Conservation (phyloP, 768 basidiomycete genomes). For the Boletus rubropictus region DNA sequence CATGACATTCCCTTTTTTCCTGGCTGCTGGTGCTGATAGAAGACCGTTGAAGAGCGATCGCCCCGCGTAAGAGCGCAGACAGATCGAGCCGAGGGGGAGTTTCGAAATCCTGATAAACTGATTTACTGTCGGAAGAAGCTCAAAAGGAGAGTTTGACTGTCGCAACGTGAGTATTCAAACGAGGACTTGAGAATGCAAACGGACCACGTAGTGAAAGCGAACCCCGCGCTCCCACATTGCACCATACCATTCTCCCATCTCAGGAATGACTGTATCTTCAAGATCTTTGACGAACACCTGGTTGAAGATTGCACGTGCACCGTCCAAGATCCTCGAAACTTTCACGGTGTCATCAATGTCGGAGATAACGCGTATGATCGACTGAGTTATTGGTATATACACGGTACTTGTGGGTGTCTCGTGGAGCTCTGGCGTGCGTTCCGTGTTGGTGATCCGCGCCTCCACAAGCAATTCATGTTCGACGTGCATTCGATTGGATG, state of each 20-base stretch:
- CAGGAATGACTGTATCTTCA: constrained; percentile 71
- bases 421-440: constrained; percentile 40
- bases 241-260: constrained; percentile 77
- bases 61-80: constrained; percentile 80
- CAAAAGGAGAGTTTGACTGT: constrained; percentile 86
- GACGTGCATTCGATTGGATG: constrained; percentile 42
- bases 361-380: constrained; percentile 74
- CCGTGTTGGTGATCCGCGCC: constrained; percentile 38
- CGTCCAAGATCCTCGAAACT: constrained; percentile 63
- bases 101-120: constrained; percentile 68
- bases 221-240: constrained; percentile 65
- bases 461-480: constrained; percentile 50
- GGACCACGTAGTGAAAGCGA: constrained; percentile 83
- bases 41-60: constrained; percentile 80
- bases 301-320: constrained; percentile 76
- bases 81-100: constrained; percentile 71
- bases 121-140: constrained; percentile 70
- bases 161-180: constrained; percentile 2
- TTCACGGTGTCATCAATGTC: constrained; percentile 90
- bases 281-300: constrained; percentile 90
- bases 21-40: constrained; percentile 71
- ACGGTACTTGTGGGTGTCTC: constrained; percentile 24
- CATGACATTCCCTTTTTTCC: constrained; percentile 78
- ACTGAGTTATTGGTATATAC: constrained; percentile 50
- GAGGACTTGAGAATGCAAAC: constrained; percentile 25